A percentile compares a stretch with the other conserved stretches of the same genome.
Evolutionary conservation across 2,329 filamentous ascomycete genomes (phyloP).

Genomic region (Penicillium sp.): DNA sequence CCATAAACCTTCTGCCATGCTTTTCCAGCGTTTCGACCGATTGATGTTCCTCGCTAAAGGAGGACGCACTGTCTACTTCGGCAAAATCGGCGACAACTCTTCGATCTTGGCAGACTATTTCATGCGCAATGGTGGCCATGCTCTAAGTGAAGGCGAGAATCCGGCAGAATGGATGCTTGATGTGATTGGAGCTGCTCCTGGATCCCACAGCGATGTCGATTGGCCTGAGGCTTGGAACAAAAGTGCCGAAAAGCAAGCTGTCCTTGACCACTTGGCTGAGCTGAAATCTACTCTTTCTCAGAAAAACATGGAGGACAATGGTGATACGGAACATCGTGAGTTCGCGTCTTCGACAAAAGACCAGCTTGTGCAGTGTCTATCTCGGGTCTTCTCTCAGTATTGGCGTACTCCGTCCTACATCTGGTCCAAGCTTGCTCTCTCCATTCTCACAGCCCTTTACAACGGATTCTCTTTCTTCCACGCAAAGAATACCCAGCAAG

Average conservation of each 20-base stretch:
- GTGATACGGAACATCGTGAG: slow-evolving; percentile 65
- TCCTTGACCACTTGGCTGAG: slow-evolving; percentile 59
- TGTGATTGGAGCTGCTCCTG: slow-evolving; percentile 61
- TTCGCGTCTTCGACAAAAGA: slow-evolving; percentile 73
- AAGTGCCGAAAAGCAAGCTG: slow-evolving; percentile 56
- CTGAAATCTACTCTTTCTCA: slow-evolving; percentile 45
- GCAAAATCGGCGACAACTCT: slow-evolving; percentile 63
- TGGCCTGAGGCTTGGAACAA: slow-evolving; percentile 65
- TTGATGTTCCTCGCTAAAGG: slow-evolving; percentile 64
- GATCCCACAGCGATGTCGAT: slow-evolving; percentile 62
- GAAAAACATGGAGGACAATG: slow-evolving; percentile 40
- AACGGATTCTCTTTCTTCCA: slow-evolving; percentile 83
- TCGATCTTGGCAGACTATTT: slow-evolving; percentile 63
- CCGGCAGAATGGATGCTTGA: slow-evolving; percentile 75
- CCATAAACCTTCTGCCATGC: slow-evolving; percentile 89
- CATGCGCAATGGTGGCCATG: slow-evolving; percentile 60
- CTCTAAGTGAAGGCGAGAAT: slow-evolving; percentile 63
- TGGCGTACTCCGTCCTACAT: slow-evolving; percentile 89
- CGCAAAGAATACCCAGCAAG: slow-evolving; percentile 71
- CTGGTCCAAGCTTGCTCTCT: slow-evolving; percentile 75
- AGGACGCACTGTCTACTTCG: slow-evolving; percentile 69
- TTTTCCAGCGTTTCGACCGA: slow-evolving; percentile 81
- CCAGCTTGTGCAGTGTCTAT: slow-evolving; percentile 67
- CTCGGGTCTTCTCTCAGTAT: slow-evolving; percentile 85
- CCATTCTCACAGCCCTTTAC: slow-evolving; percentile 66